These are phyloP conservation scores for Starmerella vitae DNA, from an alignment of 805 yeast species.

Conservation along the genomic window DNA sequence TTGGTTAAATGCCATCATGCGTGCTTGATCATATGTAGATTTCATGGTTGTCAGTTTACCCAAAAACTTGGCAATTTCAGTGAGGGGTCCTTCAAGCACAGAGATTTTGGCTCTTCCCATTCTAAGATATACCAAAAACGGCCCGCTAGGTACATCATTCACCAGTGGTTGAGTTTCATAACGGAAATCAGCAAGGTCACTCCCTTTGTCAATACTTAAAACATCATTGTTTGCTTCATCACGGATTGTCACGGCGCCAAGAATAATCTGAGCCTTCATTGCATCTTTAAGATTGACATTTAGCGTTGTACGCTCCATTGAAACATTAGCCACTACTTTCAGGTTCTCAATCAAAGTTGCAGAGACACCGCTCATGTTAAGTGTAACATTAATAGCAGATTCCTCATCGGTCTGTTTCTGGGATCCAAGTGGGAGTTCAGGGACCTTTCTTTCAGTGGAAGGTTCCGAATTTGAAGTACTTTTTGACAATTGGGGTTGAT, in stretches of 20 bases:
- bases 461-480: not conserved
- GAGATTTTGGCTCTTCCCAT: conserved; percentile 58
- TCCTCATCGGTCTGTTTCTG: not conserved
- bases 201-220: conserved; percentile 72
- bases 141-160: conserved; percentile 31
- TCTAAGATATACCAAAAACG: conserved; percentile 43
- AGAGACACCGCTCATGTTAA: conserved; percentile 59
- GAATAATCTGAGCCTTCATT: conserved; percentile 49
- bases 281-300: conserved; percentile 58
- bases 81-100: conserved; percentile 51
- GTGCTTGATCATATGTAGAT: conserved; percentile 71
- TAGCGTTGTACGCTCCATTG: conserved; percentile 59
- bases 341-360: conserved; percentile 73
- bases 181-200: conserved; percentile 62
- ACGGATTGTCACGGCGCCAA: conserved; percentile 59
- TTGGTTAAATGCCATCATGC: conserved; percentile 77
- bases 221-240: conserved; percentile 39
- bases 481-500: not conserved
- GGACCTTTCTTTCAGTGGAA: not conserved
- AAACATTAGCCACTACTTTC: conserved; percentile 62
- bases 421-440: not conserved
- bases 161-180: conserved; percentile 58
- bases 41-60: conserved; percentile 75
- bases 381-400: conserved; percentile 40
- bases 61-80: conserved; percentile 50